Evolutionary conservation across 192 early-diverging fungal genomes (phyloP).

Genomic region (Entomortierella parvispora): DNA sequence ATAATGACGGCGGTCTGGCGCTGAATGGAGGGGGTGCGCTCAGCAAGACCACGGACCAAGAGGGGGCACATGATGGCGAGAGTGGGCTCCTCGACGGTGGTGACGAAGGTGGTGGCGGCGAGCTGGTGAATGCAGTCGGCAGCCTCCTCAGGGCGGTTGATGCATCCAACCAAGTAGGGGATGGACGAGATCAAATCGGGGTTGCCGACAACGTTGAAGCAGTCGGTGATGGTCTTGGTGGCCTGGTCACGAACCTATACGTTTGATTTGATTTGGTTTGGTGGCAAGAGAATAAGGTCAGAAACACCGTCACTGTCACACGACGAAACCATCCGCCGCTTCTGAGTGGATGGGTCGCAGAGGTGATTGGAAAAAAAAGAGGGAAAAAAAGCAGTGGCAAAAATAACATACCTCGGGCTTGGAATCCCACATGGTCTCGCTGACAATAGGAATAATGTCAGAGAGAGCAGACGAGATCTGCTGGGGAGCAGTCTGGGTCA

Average conservation of each 20-base stretch:
- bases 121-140: too few relatives aligned
- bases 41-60: conserved; percentile 74
- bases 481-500: conserved; percentile 58
- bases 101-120: conserved; percentile 84
- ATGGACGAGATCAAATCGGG: too few relatives aligned
- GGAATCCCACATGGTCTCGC: conserved; percentile 84
- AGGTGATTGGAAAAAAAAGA: not conserved
- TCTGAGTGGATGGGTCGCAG: not conserved
- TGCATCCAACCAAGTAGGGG: conserved; percentile 76
- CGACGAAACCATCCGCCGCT: not conserved
- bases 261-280: not conserved
- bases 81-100: conserved; percentile 77
- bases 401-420: conserved; percentile 74
- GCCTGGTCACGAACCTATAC: conserved; percentile 58
- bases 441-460: conserved; percentile 77
- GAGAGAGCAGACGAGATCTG: conserved; percentile 62
- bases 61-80: conserved; percentile 85
- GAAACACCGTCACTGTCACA: too few relatives aligned
- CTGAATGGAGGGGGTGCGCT: conserved; percentile 76
- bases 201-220: conserved; percentile 75
- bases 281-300: too few relatives aligned
- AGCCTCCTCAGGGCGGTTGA: conserved; percentile 83
- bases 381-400: too few relatives aligned
- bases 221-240: conserved; percentile 70
- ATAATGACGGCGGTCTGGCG: conserved; percentile 84